Evolutionary conservation across 1,284 basidiomycete genomes (phyloP).

Genomic region (Boletellus deceptivus): DNA sequence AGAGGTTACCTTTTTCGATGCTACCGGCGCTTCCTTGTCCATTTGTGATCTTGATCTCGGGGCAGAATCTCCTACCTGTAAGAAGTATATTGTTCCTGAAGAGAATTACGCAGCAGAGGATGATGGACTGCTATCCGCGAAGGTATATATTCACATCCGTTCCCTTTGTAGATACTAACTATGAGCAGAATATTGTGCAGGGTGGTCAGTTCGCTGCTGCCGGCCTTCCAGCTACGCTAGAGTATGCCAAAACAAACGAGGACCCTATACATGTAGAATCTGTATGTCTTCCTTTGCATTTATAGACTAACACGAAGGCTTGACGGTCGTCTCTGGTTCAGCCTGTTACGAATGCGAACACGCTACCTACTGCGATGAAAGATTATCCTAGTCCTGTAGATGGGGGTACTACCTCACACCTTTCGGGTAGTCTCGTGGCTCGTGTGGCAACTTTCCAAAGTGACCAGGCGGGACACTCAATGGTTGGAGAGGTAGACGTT

Average conservation of each 20-base stretch:
- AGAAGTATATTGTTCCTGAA: neutral
- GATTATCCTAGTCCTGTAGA: neutral
- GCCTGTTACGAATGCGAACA: neutral
- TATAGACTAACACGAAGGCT: neutral
- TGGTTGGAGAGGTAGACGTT: neutral
- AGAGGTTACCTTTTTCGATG: constrained; percentile 21
- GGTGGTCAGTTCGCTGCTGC: neutral
- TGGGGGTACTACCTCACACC: neutral
- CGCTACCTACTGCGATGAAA: neutral
- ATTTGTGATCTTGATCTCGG: neutral
- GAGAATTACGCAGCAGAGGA: neutral
- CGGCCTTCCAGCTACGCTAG: neutral
- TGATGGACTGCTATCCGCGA: neutral
- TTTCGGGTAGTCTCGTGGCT: neutral
- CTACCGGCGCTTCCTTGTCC: neutral
- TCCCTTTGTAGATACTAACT: neutral
- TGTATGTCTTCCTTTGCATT: constrained; percentile 8
- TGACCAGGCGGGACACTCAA: neutral
- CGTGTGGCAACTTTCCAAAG: neutral
- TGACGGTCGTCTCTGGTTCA: constrained; percentile 6
- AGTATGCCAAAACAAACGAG: neutral
- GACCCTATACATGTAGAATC: neutral
- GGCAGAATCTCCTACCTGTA: neutral
- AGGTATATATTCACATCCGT: constrained; percentile 6
- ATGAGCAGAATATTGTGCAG: neutral